These are phyloP conservation scores for Auxenochlorella protothecoides DNA, from an alignment of 139 green algal species.

Conservation along the genomic window DNA sequence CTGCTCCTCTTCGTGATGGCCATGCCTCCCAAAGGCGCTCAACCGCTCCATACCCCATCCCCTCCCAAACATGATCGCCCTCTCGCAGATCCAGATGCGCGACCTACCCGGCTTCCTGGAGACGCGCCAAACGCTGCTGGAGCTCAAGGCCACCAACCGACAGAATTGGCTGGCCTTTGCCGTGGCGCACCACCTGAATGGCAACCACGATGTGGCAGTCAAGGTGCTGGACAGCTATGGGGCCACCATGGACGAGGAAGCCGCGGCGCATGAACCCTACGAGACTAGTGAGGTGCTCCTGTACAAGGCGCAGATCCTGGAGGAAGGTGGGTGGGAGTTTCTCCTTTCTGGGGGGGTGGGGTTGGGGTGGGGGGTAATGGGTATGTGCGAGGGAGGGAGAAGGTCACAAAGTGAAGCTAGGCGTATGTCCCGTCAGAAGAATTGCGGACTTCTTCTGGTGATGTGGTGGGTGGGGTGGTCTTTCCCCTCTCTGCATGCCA, in stretches of 20 bases:
- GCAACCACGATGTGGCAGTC: conserved; percentile 63
- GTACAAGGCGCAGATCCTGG: conserved; percentile 82
- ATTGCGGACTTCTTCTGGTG: too few relatives aligned
- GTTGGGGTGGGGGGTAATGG: too few relatives aligned
- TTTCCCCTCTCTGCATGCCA: too few relatives aligned
- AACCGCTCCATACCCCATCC: too few relatives aligned
- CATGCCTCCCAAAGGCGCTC: too few relatives aligned
- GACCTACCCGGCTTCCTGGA: conserved; percentile 86
- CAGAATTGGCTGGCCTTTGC: conserved; percentile 88
- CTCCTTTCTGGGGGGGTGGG: too few relatives aligned
- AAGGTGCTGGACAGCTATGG: conserved; percentile 35
- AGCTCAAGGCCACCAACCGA: conserved; percentile 62
- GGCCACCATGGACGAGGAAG: conserved; percentile 18
- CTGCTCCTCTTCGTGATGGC: too few relatives aligned
- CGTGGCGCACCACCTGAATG: conserved; percentile 81
- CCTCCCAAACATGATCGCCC: background rate
- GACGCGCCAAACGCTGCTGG: conserved; percentile 76
- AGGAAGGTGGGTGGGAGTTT: conserved; percentile 49
- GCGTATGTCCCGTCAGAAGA: too few relatives aligned
- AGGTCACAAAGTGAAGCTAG: too few relatives aligned
- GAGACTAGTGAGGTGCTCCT: conserved; percentile 93
- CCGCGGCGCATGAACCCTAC: conserved; percentile 63
- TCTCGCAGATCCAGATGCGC: conserved; percentile 80
- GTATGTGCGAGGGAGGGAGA: too few relatives aligned
- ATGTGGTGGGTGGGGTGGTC: too few relatives aligned